These are phyloP conservation scores for Penicillium herquei DNA, from an alignment of 495 filamentous ascomycete genomes.

Conservation along the genomic window DNA sequence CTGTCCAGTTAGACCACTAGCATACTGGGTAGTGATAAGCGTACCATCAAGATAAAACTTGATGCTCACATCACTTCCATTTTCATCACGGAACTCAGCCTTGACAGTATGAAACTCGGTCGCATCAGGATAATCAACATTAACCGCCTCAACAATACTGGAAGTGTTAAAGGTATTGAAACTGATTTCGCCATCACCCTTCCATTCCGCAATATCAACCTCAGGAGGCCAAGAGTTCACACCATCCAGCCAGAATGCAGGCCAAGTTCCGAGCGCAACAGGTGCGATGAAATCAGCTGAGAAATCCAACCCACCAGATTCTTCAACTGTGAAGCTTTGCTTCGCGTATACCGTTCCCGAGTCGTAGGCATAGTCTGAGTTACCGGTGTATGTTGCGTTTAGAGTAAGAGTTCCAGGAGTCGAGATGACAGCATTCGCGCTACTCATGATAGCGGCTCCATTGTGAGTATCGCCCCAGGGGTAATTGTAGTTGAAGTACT, in stretches of 20 bases:
- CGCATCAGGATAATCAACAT: conserved; percentile 49
- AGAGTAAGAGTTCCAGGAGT: conserved; percentile 31
- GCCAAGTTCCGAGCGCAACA: conserved; percentile 52
- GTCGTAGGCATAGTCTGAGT: conserved; percentile 47
- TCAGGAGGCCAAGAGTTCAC: conserved; percentile 58
- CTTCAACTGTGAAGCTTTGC: conserved; percentile 21
- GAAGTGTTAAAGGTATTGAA: conserved; percentile 63
- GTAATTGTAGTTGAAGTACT: conserved; percentile 54
- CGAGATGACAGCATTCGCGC: conserved; percentile 53
- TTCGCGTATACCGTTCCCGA: conserved; percentile 31
- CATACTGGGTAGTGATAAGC: conserved; percentile 50
- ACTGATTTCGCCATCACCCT: conserved; percentile 57
- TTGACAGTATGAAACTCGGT: conserved; percentile 49
- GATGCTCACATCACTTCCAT: conserved; percentile 51
- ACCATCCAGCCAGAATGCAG: conserved; percentile 60
- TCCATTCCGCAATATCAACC: conserved; percentile 63
- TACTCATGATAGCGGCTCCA: conserved; percentile 57
- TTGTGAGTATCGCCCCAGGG: conserved; percentile 51
- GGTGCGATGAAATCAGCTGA: conserved; percentile 49
- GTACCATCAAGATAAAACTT: conserved; percentile 55
- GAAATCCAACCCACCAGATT: conserved; percentile 23
- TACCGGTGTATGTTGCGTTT: conserved; percentile 39
- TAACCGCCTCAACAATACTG: conserved; percentile 41
- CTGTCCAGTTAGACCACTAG: conserved; percentile 47
- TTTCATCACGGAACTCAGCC: conserved; percentile 50